Base-by-base conservation (phyloP, 1,139 yeast genomes). In the Magnusiomyces clavatus region DNA sequence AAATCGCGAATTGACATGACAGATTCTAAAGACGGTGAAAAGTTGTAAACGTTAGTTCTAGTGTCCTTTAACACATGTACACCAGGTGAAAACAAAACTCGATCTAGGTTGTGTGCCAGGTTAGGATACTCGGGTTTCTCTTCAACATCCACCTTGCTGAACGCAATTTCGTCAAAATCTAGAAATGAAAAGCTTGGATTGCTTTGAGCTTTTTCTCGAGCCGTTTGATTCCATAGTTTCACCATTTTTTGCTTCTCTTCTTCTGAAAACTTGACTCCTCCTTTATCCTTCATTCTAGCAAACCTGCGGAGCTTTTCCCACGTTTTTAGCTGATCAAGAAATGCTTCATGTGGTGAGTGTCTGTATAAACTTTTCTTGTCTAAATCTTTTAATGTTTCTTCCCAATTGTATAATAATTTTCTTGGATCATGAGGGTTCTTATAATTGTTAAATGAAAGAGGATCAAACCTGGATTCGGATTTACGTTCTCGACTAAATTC, bases 51-150 rank as follows among this genome's bases (percentile, higher is more conserved):
- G 49, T 83, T 74, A 0, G 95, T 78, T 55, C 96, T 72, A 17
- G 87, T 83, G 66, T 90, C 96, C 61, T 80, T 82, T 40, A 86
- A 69, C 55, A 79, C 83, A 61, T 90, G 96, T 1, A 88, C 83
- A 0, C 95, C 95, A 2, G 96, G 96, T 16, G 84, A 81, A 63
- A 84, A 85, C 14, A 90, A 69, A 0, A 84, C 87, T 40, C 83
- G 69, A 43, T 84, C 83, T 34, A 90, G 72, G 52, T 77, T 77
- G 61, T 85, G 87, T 2, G 82, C 77, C 44, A 89, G 69, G 29
- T 56, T 58, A 0, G 86, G 83, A 2, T 66, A 68, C 2, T 57
- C 56, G 2, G 65, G 63, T 51, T 66, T 67, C 6, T 38, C 36
- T 5, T n/a, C 34, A 2, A 35, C 16, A 13, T 46, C 36, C 13